Base-by-base conservation (phyloP, 2,329 filamentous ascomycete genomes). In the Macroventuria anomochaeta region DNA sequence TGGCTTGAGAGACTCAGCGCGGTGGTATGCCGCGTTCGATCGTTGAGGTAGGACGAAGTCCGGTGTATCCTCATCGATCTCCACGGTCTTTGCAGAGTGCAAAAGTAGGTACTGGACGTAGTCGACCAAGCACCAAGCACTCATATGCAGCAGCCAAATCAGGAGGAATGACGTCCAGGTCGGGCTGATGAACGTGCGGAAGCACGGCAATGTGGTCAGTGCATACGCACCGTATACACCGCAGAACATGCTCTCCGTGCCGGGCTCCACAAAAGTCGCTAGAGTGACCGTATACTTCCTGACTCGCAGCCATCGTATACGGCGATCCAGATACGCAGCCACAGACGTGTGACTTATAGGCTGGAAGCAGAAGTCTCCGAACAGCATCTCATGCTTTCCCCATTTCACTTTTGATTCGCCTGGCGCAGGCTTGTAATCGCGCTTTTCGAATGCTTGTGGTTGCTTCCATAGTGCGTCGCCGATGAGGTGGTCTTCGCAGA, bases 401-500 rank as follows among this genome's bases (percentile, higher is more conserved):
- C 85, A 88, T 21, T 71, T 74, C 58, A 77, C 72, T 3, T 61
- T 59, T 15, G 71, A 68, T 23, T 69, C 61, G 5, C 64, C 65
- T 8, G 55, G 50, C n/a, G 61, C 46, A 21, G 63, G 59, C 18
- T 59, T 56, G 54, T 67, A 68, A n/a, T 53, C 57, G 8, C 43
- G 58, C 46, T 68, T 55, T 42, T 71, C 70, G 23, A 69, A 73
- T 2, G 60, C 53, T 49, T 72, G 70, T 4, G 67, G 82, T 5
- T 85, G 83, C 49, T 87, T 86, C 92, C 93, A 99, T 4, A 99
- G 82, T 1, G 95, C 78, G 63, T 99, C 95, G 11, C 93, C 93
- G 48, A 99, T 96, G 20, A 97, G 80, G 68, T 99, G 95, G 70
- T 99, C 95, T 73, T 99, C 96, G 78, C 95, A 99, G 69, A 99